phyloP scores from a whole-genome alignment of 768 basidiomycete genomes.

The Serendipita sp. region DNA sequence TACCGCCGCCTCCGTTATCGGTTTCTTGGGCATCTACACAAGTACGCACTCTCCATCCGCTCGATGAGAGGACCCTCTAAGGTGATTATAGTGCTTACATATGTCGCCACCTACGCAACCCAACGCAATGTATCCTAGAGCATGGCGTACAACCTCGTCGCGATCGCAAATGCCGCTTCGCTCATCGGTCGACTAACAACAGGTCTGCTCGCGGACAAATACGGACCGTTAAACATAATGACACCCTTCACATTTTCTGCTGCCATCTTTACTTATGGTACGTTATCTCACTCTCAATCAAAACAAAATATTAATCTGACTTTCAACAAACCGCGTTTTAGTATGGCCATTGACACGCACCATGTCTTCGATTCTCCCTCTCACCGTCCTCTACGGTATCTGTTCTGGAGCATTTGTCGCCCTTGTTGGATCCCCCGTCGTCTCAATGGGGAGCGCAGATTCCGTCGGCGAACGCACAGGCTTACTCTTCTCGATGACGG shows the following conservation, averaged over 20 bases:
- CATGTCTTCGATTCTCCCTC: slow-evolving; percentile 29
- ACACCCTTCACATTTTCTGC: slow-evolving; percentile 13
- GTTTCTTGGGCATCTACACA: slow-evolving; percentile 15
- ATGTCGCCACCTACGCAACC: slow-evolving; percentile 6
- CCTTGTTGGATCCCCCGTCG: slow-evolving; percentile 9
- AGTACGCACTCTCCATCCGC: slow-evolving; percentile 9
- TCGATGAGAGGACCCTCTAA: slow-evolving; percentile 8
- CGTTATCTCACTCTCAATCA: background rate
- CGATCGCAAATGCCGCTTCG: slow-evolving; percentile 17
- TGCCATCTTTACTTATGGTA: slow-evolving; percentile 15
- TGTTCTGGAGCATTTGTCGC: slow-evolving; percentile 10
- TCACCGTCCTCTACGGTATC: slow-evolving; percentile 40
- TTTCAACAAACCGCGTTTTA: background rate
- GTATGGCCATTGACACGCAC: slow-evolving; percentile 48
- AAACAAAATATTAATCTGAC: background rate
- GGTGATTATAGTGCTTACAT: slow-evolving; percentile 14
- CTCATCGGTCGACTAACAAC: slow-evolving; percentile 15
- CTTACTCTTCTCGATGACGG: slow-evolving; percentile 9
- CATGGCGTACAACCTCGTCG: slow-evolving; percentile 12
- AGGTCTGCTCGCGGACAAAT: slow-evolving; percentile 13
- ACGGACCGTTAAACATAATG: slow-evolving; percentile 16
- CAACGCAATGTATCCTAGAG: slow-evolving; percentile 5
- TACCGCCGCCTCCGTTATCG: slow-evolving; percentile 11
- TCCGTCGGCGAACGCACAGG: slow-evolving; percentile 12
- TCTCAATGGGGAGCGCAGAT: slow-evolving; percentile 2